These are phyloP conservation scores for Linum tenue DNA, from an alignment of 345 rosid species.

Conservation along the genomic window DNA sequence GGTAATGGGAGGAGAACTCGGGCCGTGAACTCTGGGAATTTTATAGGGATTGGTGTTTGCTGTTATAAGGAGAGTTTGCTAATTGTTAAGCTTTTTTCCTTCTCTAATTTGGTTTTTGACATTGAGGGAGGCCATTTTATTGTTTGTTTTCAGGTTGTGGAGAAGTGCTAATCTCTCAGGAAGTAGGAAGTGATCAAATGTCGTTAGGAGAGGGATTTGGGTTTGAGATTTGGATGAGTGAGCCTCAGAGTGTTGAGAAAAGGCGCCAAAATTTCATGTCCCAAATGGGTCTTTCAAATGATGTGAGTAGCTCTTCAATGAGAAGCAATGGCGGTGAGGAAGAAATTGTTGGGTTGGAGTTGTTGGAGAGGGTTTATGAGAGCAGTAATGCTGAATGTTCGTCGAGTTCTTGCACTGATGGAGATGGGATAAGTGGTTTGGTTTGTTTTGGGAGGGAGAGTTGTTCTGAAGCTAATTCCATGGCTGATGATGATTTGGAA, in stretches of 20 bases:
- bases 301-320: not conserved
- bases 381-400: constrained; percentile 40
- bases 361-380: constrained; percentile 43
- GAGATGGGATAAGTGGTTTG: constrained; percentile 16
- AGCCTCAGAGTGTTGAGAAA: constrained; percentile 55
- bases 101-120: constrained; percentile 12
- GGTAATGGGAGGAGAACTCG: constrained; percentile 25
- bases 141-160: constrained; percentile 20
- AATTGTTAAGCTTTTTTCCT: no score
- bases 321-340: not conserved
- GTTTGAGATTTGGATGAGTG: constrained; percentile 49
- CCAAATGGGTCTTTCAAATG: constrained; percentile 41
- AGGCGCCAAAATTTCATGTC: constrained; percentile 47
- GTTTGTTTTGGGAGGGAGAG: constrained; percentile 32
- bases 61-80: constrained; percentile 14
- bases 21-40: constrained; percentile 36
- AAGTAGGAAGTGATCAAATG: constrained; percentile 31
- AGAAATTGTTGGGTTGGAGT: constrained; percentile 22
- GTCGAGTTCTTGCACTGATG: constrained; percentile 9
- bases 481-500: constrained; percentile 34
- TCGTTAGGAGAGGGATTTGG: constrained; percentile 11
- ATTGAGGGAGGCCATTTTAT: constrained; percentile 15
- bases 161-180: constrained; percentile 45
- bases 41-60: constrained; percentile 10
- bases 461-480: constrained; percentile 28